phyloP scores from a whole-genome alignment of 345 rosid species.

The Euphorbia pulcherrima region DNA sequence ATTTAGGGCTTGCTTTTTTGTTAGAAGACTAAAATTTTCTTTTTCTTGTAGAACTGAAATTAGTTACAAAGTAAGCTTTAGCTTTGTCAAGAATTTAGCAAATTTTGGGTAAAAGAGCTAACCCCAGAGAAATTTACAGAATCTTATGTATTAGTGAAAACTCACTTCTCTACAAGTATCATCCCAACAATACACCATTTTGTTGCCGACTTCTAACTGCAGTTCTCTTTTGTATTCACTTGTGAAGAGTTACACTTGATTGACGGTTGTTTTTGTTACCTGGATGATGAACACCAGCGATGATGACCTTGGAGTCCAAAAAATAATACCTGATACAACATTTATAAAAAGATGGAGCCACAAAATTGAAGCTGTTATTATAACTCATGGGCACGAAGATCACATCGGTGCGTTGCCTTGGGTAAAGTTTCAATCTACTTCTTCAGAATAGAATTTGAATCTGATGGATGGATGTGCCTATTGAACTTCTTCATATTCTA shows the following conservation, averaged over 20 bases:
- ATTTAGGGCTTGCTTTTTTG: slow-evolving; percentile 12
- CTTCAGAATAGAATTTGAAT: slow-evolving; percentile 12
- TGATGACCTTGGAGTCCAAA: slow-evolving; percentile 94
- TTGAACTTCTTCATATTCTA: neutral
- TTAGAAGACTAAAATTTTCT: neutral
- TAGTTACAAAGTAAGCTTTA: neutral
- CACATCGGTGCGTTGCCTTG: slow-evolving; percentile 99
- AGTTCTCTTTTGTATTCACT: slow-evolving; percentile 4
- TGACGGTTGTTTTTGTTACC: slow-evolving; percentile 14
- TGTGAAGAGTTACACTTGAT: neutral
- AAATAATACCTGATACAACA: slow-evolving; percentile 89
- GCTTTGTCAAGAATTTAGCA: slow-evolving; percentile 3
- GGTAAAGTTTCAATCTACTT: slow-evolving; percentile 70
- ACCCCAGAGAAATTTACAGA: neutral
- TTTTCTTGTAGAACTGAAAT: neutral
- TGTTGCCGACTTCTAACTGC: neutral
- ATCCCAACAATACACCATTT: neutral
- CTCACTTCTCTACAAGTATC: neutral
- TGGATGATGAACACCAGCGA: slow-evolving; percentile 44
- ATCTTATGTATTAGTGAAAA: neutral
- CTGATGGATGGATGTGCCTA: slow-evolving; percentile 4
- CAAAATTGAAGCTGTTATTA: slow-evolving; percentile 93
- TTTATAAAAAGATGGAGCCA: slow-evolving; percentile 93
- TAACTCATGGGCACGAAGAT: slow-evolving; percentile 99
- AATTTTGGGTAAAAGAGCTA: slow-evolving; percentile 5